phyloP scores from a whole-genome alignment of 257 asterid genomes.

The Gentiana straminea region DNA sequence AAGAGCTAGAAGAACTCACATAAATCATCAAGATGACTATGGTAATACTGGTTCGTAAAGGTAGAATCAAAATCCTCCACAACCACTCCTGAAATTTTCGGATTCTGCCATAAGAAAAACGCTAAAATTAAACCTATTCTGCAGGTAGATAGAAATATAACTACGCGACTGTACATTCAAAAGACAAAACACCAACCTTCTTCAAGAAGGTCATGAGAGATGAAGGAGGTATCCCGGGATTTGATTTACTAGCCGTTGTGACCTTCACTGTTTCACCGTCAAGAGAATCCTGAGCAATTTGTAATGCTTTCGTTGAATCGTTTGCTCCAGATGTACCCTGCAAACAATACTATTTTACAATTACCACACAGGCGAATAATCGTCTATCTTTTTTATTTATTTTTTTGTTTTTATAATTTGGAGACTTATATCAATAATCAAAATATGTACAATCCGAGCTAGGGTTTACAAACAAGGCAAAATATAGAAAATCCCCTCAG shows the following conservation, averaged over 20 bases:
- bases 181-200: constrained; percentile 39
- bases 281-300: constrained; percentile 61
- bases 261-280: constrained; percentile 34
- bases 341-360: background rate
- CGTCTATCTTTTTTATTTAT: too few species aligned
- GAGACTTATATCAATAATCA: too few species aligned
- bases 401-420: too few species aligned
- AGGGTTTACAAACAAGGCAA: too few species aligned
- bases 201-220: constrained; percentile 79
- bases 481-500: too few species aligned
- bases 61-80: constrained; percentile 86
- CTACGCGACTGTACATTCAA: background rate
- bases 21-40: constrained; percentile 86
- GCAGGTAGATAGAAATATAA: too few species aligned
- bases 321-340: constrained; percentile 28
- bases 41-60: constrained; percentile 79
- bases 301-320: constrained; percentile 50
- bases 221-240: constrained; percentile 97
- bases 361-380: too few species aligned
- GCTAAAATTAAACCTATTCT: too few species aligned
- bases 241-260: constrained; percentile 57
- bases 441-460: too few species aligned
- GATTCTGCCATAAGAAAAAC: constrained; percentile 34
- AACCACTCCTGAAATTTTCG: constrained; percentile 71
- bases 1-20: constrained; percentile 48